These are phyloP conservation scores for Fusarium paranaense DNA, from an alignment of 2,329 filamentous ascomycete genomes.

Conservation along the genomic window DNA sequence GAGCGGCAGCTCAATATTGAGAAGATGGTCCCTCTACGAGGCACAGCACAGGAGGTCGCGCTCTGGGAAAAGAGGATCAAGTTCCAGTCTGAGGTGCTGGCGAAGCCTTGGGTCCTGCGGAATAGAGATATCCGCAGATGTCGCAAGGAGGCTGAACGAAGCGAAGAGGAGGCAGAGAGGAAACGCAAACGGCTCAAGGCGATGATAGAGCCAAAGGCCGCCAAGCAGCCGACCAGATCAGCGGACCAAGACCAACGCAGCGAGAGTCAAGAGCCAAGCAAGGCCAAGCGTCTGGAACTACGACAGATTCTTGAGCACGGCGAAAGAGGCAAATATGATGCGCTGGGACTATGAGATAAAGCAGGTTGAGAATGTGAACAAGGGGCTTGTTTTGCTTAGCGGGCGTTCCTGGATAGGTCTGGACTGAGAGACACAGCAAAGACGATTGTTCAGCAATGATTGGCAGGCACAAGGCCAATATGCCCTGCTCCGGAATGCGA, in stretches of 20 bases:
- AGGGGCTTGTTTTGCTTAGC: slow-evolving; percentile 21
- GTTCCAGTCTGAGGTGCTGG: slow-evolving; percentile 64
- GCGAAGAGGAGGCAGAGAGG: slow-evolving; percentile 41
- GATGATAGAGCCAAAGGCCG: slow-evolving; percentile 18
- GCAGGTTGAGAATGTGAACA: slow-evolving; percentile 12
- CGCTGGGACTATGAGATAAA: slow-evolving; percentile 48
- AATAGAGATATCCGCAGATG: slow-evolving; percentile 62
- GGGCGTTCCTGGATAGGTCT: slow-evolving; percentile 26
- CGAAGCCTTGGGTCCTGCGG: slow-evolving; percentile 66
- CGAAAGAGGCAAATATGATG: slow-evolving; percentile 49
- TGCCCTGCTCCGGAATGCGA: slow-evolving; percentile 41
- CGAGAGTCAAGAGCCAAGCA: slow-evolving; percentile 27
- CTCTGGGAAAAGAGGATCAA: slow-evolving; percentile 68
- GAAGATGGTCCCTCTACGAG: slow-evolving; percentile 59
- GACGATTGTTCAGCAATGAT: slow-evolving; percentile 20
- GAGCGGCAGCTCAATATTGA: slow-evolving; percentile 65
- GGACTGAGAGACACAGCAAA: slow-evolving; percentile 19
- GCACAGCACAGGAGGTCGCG: slow-evolving; percentile 67
- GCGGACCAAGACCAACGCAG: slow-evolving; percentile 11
- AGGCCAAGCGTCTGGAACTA: slow-evolving; percentile 36
- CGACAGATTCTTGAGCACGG: slow-evolving; percentile 44
- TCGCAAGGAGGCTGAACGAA: slow-evolving; percentile 58
- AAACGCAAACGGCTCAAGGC: slow-evolving; percentile 42
- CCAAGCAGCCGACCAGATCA: slow-evolving; percentile 9
- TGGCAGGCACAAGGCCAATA: slow-evolving; percentile 18